Conservation (phyloP, 768 basidiomycete species). For the Chalciporus sphaerocephalus region DNA sequence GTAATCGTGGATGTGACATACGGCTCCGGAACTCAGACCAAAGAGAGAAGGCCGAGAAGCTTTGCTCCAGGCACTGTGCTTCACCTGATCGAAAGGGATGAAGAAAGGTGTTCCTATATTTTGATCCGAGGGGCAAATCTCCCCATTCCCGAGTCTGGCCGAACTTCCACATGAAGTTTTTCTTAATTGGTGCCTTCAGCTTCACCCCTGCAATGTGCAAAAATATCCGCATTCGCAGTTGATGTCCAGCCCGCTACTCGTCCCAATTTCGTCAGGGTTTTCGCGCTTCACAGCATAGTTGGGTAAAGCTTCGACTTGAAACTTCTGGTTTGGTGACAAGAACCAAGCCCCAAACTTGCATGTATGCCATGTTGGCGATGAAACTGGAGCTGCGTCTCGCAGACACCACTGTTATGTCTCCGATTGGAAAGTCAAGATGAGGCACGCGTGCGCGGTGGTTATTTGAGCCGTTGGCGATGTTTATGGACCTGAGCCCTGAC, state of each 20-base stretch:
- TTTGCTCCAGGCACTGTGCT: conserved; percentile 43
- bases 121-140: not conserved
- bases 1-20: conserved; percentile 20
- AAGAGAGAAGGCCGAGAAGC: conserved; percentile 36
- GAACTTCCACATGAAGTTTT: conserved; percentile 52
- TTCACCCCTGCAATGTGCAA: conserved; percentile 45
- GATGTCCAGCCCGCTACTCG: conserved; percentile 41
- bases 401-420: conserved; percentile 19
- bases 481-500: conserved; percentile 33
- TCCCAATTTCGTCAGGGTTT: conserved; percentile 16
- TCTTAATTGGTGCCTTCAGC: conserved; percentile 49
- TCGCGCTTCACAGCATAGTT: conserved; percentile 1
- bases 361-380: conserved; percentile 26
- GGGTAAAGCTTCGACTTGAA: not conserved
- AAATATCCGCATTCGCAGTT: conserved; percentile 46
- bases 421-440: conserved; percentile 33
- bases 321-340: not conserved
- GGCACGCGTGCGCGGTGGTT: conserved; percentile 41
- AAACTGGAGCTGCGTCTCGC: conserved; percentile 15
- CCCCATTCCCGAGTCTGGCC: conserved; percentile 33
- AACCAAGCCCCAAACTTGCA: conserved; percentile 17
- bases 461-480: conserved; percentile 38
- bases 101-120: not conserved
- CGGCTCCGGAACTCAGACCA: conserved; percentile 40
- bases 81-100: conserved; percentile 7